Percentiles rank a stretch among this genome's conserved stretches.
These are phyloP conservation scores for Marchantia polymorpha DNA, from an alignment of 225 moss, liverwort and hornwort species.

Conservation along the genomic window DNA sequence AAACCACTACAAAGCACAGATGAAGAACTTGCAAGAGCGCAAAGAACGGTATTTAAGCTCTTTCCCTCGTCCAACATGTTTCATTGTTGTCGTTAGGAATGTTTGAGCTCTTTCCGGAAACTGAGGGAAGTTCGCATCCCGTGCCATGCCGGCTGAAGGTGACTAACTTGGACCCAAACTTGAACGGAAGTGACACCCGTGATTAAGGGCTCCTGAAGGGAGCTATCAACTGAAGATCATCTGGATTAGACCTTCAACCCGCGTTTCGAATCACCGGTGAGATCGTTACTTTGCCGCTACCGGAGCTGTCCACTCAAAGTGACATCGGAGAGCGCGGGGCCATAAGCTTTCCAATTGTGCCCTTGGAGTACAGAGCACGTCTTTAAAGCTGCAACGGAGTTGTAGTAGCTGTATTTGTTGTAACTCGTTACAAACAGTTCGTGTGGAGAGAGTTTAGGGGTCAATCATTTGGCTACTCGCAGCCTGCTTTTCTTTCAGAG, in stretches of 20 bases:
- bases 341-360: not conserved
- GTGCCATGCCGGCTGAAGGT: not conserved
- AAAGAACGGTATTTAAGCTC: constrained; percentile 39
- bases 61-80: not conserved
- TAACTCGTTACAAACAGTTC: not conserved
- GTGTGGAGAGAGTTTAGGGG: no score
- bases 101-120: not conserved
- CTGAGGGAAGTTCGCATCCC: not conserved
- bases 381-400: not conserved
- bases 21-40: constrained; percentile 54
- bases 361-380: no score
- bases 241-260: not conserved
- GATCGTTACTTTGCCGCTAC: not conserved
- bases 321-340: not conserved
- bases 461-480: not conserved
- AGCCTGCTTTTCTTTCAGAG: not conserved
- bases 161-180: not conserved
- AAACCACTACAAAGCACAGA: constrained; percentile 56
- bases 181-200: not conserved
- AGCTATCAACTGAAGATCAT: not conserved
- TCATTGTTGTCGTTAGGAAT: not conserved
- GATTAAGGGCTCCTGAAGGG: not conserved
- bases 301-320: not conserved
- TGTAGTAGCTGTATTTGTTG: not conserved
- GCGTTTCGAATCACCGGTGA: not conserved